phyloP scores from a whole-genome alignment of 1,139 yeast species.

The Hemisphaericaspora xylofermentans region DNA sequence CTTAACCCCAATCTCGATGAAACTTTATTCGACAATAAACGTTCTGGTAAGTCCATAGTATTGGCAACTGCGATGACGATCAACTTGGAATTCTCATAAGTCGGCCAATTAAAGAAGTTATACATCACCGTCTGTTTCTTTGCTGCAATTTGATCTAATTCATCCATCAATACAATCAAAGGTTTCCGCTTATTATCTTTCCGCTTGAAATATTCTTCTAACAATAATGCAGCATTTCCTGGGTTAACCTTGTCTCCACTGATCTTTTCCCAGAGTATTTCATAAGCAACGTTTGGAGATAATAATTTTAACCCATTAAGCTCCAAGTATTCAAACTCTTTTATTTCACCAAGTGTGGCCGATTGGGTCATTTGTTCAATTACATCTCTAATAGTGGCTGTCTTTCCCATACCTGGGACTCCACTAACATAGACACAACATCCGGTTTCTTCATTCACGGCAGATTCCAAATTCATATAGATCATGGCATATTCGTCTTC shows the following conservation, averaged over 20 bases:
- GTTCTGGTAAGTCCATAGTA: slow-evolving; percentile 95
- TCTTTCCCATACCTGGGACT: slow-evolving; percentile 97
- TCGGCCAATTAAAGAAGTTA: slow-evolving; percentile 97
- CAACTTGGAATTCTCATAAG: slow-evolving; percentile 72
- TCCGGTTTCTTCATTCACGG: slow-evolving; percentile 72
- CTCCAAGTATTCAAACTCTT: slow-evolving; percentile 72
- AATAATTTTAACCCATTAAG: slow-evolving; percentile 87
- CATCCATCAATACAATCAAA: slow-evolving; percentile 82
- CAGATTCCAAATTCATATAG: slow-evolving; percentile 69
- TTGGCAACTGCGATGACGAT: slow-evolving; percentile 94
- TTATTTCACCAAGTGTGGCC: slow-evolving; percentile 46
- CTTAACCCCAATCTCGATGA: slow-evolving; percentile 89
- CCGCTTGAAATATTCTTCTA: slow-evolving; percentile 39
- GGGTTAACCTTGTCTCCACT: slow-evolving; percentile 63
- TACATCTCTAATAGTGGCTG: slow-evolving; percentile 89
- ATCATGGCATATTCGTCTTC: slow-evolving; percentile 82
- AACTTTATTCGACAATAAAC: slow-evolving; percentile 81
- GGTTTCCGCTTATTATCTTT: slow-evolving; percentile 41
- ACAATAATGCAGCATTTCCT: slow-evolving; percentile 52
- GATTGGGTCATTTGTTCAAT: slow-evolving; percentile 60
- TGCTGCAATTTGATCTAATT: slow-evolving; percentile 86
- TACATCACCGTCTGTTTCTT: slow-evolving; percentile 87
- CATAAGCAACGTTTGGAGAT: slow-evolving; percentile 85
- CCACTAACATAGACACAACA: slow-evolving; percentile 91
- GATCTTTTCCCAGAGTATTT: slow-evolving; percentile 73